These are phyloP conservation scores for Starmerella bombicola DNA, from an alignment of 805 yeast species.

Conservation along the genomic window DNA sequence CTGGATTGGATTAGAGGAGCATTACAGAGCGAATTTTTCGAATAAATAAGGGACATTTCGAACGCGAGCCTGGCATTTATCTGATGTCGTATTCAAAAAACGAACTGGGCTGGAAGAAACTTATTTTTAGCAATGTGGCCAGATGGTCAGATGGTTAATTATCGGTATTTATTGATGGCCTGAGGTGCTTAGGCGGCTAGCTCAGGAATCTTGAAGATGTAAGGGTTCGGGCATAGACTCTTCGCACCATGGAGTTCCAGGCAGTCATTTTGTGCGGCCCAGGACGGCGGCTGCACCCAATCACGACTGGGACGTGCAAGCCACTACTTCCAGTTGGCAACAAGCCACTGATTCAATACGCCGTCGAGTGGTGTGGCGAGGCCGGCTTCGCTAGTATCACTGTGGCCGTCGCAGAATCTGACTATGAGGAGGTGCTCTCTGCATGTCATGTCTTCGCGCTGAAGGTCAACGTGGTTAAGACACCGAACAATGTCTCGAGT, in stretches of 20 bases:
- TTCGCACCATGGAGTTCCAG: slow-evolving; percentile 71
- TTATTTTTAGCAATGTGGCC: too few relatives aligned
- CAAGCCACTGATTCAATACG: slow-evolving; percentile 75
- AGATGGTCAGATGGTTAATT: too few relatives aligned
- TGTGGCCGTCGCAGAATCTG: slow-evolving; percentile 43
- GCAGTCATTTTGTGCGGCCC: slow-evolving; percentile 83
- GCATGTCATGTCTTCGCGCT: slow-evolving; percentile 9
- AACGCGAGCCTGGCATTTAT: too few relatives aligned
- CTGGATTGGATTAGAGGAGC: too few relatives aligned
- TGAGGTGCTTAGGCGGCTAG: too few relatives aligned
- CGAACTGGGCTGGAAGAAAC: too few relatives aligned
- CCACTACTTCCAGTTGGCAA: slow-evolving; percentile 85
- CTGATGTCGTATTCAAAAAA: too few relatives aligned
- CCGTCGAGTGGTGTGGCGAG: slow-evolving; percentile 82
- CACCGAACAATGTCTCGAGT: slow-evolving; percentile 12
- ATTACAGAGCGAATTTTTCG: too few relatives aligned
- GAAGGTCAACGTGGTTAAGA: slow-evolving; percentile 5
- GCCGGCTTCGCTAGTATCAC: slow-evolving; percentile 59
- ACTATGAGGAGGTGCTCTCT: slow-evolving; percentile 29
- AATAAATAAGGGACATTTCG: too few relatives aligned
- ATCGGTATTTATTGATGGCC: too few relatives aligned
- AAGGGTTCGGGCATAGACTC: too few relatives aligned
- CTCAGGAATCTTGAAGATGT: too few relatives aligned
- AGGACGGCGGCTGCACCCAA: slow-evolving; percentile 62
- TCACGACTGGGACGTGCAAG: slow-evolving; percentile 59